Base-by-base conservation (phyloP, 768 basidiomycete genomes). In the Crassisporium funariophilum region DNA sequence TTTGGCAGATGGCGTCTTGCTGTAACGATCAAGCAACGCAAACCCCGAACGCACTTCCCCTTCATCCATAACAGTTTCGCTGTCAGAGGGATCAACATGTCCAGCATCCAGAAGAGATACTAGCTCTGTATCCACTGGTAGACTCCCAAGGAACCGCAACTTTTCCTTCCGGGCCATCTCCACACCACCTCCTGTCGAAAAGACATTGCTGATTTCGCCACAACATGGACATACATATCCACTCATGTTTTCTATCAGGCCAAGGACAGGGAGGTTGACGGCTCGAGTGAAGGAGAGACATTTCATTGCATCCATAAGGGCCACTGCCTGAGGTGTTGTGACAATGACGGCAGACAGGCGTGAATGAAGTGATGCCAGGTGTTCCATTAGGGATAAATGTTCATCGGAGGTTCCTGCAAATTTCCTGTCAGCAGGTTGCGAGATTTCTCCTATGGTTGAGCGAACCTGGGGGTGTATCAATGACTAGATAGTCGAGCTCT, bases 221-320 rank as follows among this genome's bases (percentile, higher is more conserved):
- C 97, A 98, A 63, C 95, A 97, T 35, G 97, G 97, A 61, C 95
- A 98, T 15, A 88, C 89, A 69, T 97, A 98, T 40, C 97, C 97
- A 54, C 91, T 90, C 97, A 98, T 98, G 70, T 98, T 99, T 64
- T 98, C 97, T 57, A 99, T 84, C 40, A 99, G 66, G 7, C 97
- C 97, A 46, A 95, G 71, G 25, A 99, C 85, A 11, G 88, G 93
- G 10, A 98, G 73, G 41, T 81, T 79, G 54, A 94, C 88, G 7
- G 91, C 81, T 13, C 88, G 88, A 11, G 95, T 91, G 70, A 99
- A 99, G 31, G 94, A 95, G 49, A 98, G 79, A 56, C 93, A 97
- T 70, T 98, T 98, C 75, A 93, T 85, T 37, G 88, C 91, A 68
- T 98, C 97, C 68, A 91, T 84, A 41, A 98, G 77, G 0, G 97